phyloP scores from a whole-genome alignment of 352 stramenopile species.

The Phytopythium cucurbitacearum region DNA sequence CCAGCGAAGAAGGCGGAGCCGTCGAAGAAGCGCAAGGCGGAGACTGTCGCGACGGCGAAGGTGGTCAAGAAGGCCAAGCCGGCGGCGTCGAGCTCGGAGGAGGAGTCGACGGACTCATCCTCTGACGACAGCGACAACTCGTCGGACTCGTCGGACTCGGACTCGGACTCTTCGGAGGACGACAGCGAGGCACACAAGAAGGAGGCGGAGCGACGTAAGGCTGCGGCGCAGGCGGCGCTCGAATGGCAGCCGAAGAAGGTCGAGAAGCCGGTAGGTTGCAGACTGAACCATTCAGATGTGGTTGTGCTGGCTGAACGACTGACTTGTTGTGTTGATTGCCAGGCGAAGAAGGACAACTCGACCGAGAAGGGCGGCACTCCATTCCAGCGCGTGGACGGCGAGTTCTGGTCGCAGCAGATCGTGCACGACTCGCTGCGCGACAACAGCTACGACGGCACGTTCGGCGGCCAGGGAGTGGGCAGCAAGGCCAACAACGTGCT shows the following conservation, averaged over 20 bases:
- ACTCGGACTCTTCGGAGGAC: constrained; percentile 53
- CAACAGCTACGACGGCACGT: constrained; percentile 98
- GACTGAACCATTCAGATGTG: background rate
- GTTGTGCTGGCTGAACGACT: background rate
- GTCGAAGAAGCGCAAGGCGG: constrained; percentile 55
- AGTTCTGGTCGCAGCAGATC: constrained; percentile 93
- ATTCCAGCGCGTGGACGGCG: constrained; percentile 97
- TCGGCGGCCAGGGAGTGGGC: constrained; percentile 94
- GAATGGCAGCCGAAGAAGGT: constrained; percentile 92
- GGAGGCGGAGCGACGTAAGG: constrained; percentile 59
- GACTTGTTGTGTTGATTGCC: constrained; percentile 3
- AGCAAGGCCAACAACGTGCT: constrained; percentile 97
- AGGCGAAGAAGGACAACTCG: constrained; percentile 28
- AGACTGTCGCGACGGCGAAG: constrained; percentile 14
- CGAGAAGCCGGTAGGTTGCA: constrained; percentile 35
- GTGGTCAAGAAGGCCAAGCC: constrained; percentile 34
- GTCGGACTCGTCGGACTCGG: constrained; percentile 44
- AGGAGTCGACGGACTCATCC: constrained; percentile 43
- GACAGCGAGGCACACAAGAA: constrained; percentile 51
- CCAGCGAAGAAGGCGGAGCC: constrained; percentile 19
- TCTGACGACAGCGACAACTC: constrained; percentile 15
- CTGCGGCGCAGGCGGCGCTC: constrained; percentile 85
- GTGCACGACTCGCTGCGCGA: constrained; percentile 93
- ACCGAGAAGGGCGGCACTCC: constrained; percentile 90
- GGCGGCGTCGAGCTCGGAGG: constrained; percentile 29